phyloP scores from a whole-genome alignment of 1,284 basidiomycete genomes.

The Puccinia horiana region DNA sequence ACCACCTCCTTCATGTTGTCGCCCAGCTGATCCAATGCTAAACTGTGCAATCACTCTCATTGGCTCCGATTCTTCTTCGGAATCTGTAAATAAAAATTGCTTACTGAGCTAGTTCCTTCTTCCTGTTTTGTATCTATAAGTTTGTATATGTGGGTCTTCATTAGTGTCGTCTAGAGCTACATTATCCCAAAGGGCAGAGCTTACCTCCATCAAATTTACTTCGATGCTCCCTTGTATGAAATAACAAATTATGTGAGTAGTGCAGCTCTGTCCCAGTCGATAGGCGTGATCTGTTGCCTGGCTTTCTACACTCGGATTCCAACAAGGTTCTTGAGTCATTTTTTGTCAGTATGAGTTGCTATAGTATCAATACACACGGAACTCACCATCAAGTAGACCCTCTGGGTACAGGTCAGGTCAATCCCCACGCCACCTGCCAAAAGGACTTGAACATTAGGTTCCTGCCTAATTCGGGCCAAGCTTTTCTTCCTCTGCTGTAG shows the following conservation, averaged over 20 bases:
- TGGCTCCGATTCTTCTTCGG: neutral
- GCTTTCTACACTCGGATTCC: constrained; percentile 14
- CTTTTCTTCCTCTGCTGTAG: neutral
- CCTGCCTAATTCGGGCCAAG: neutral
- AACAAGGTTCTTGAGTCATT: neutral
- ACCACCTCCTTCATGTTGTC: neutral
- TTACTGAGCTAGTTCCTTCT: constrained; percentile 6
- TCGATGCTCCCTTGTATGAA: constrained; percentile 9
- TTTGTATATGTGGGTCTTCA: neutral
- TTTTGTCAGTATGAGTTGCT: neutral
- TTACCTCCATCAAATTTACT: constrained; percentile 7
- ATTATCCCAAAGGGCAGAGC: neutral
- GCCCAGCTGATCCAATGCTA: neutral
- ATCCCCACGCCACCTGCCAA: constrained; percentile 24
- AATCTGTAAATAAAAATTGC: neutral
- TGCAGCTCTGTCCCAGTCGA: neutral
- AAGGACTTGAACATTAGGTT: neutral
- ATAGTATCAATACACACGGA: neutral
- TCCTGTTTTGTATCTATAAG: constrained; percentile 2
- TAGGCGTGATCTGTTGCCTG: constrained; percentile 17
- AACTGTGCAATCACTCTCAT: neutral
- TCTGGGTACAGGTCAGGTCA: constrained; percentile 16
- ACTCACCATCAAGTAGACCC: constrained; percentile 18
- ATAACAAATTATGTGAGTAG: neutral
- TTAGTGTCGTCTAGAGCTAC: neutral